Conservation (phyloP, 257 asterid species). For the Handroanthus guayacan region DNA sequence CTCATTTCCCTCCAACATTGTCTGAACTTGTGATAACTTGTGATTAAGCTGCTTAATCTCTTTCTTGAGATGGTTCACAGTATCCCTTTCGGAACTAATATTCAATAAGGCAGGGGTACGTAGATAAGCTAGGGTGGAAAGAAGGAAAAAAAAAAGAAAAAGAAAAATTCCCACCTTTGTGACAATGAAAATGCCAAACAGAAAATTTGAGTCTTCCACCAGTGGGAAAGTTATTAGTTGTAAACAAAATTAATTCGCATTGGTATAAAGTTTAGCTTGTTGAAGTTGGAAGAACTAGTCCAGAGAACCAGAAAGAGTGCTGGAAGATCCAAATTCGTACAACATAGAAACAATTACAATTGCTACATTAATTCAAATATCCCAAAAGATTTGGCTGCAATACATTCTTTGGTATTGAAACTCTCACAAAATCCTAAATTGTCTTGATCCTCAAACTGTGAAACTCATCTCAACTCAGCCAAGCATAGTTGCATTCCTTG, state of each 20-base stretch:
- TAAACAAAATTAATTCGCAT: not conserved
- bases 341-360: conserved; percentile 1
- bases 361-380: not conserved
- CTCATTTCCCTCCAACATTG: conserved; percentile 59
- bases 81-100: conserved; percentile 82
- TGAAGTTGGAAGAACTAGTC: not conserved
- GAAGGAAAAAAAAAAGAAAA: too few relatives aligned
- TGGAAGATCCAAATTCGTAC: not conserved
- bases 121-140: conserved; percentile 81
- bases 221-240: conserved; percentile 5
- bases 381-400: not conserved
- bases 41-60: too few relatives aligned
- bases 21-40: too few relatives aligned
- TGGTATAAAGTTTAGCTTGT: conserved; percentile 3
- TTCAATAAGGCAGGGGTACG: conserved; percentile 96
- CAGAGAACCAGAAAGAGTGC: conserved; percentile 17
- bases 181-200: conserved; percentile 20
- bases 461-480: too few relatives aligned
- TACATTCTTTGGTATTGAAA: too few relatives aligned
- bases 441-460: too few relatives aligned
- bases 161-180: conserved; percentile 25
- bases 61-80: conserved; percentile 63
- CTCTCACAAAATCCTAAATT: too few relatives aligned
- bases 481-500: too few relatives aligned
- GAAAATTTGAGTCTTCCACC: conserved; percentile 25